Base-by-base conservation (phyloP, 2,329 filamentous ascomycete genomes). In the Cladosporium colombiae region DNA sequence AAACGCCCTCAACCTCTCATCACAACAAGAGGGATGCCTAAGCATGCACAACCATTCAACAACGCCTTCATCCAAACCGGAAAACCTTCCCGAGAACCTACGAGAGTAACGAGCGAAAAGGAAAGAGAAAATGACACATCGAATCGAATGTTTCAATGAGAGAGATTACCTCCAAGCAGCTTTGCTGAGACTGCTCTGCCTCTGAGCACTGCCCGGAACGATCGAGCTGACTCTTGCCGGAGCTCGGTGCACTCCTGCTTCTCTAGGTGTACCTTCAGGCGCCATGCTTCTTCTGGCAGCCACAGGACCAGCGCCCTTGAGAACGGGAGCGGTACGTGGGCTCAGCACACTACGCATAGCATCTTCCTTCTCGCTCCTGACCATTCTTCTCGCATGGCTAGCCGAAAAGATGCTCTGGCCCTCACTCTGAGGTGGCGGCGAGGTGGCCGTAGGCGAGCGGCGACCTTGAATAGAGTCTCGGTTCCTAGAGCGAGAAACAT, bases 351-450 rank as follows among this genome's bases (percentile, higher is more conserved):
- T 85, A 5, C 72, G 69, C 35, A 66, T 66, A 55, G 69, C 81
- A 21, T 85, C 83, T 58, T 81, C 80, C 50, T 86, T 85, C 70
- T 88, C 84, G 57, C 81, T 84, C 73, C 85, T 87, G 46, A 88
- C 85, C 86, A 91, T 89, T 16, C 89, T 82, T 52, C 89, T 82
- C 29, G 88, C 88, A 68, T 89, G 88, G 64, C 85, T 83, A 27
- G 88, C 86, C 0, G 86, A 89, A 76, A 90, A 90, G 76, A 89
- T 74, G 85, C 69, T 44, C 18, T 55, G 44, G 16, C 29, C 40
- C 33, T 52, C 52, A 13, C 37, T 31, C 14, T 55, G 87, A 85
- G 62, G 80, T 81, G 77, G 23, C 81, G 77, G 70, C 67, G 70
- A 78, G 23, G 79, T 78, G 13, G 75, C 72, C 52, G 83, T 84